Evolutionary conservation across 2,329 filamentous ascomycete genomes (phyloP), one percentile per base, ranked within the genome.

Genomic region (Pezicula neosporulosa): DNA sequence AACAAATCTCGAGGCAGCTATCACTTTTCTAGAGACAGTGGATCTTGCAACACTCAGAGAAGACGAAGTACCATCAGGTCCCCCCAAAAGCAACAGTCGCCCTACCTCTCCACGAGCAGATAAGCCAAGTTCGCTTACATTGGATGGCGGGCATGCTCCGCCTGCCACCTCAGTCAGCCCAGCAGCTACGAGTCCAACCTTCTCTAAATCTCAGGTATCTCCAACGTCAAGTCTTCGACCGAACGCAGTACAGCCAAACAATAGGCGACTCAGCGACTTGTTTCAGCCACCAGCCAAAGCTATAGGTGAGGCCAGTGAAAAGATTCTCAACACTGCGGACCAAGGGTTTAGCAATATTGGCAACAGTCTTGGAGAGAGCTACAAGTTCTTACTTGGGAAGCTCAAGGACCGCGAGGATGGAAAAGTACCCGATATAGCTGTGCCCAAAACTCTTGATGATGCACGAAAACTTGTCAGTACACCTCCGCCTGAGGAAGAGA

Each of bases 11-110:
- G 94, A 99, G 70, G 94, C 94, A 16, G 89, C 93, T 52, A 90
- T 97, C 50, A 92, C 88, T 48, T 99, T 99, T 64, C 75, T 99
- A 13, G 89, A 97, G 64, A 97, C 92, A 0, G 94, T 99, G 27
- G 94, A 99, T 67, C 77, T 99, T 21, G 89, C 92, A 6, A 96
- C 89, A 24, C 75, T 99, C 6, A 83, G 91, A 48, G 86, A 86
- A 6, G 89, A 96, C 57, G 91, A 96, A 67, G 71, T 77, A 16
- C 85, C 82, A 15, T 83, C 86, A 41, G 84, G 87, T 0, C 86
- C 86, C 9, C 70, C 76, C 16, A 91, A 87, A 66, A 57, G 73
- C 55, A 60, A 77, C 9, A 75, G 68, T 56, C 64, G 72, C 19
- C 73, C 80, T 1, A 73, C 72, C 8, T 80, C 72, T 6, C 72